Evolutionary conservation across 768 basidiomycete species (phyloP), one percentile per base, ranked within the genome.

Genomic region (Gautieria morchelliformis): DNA sequence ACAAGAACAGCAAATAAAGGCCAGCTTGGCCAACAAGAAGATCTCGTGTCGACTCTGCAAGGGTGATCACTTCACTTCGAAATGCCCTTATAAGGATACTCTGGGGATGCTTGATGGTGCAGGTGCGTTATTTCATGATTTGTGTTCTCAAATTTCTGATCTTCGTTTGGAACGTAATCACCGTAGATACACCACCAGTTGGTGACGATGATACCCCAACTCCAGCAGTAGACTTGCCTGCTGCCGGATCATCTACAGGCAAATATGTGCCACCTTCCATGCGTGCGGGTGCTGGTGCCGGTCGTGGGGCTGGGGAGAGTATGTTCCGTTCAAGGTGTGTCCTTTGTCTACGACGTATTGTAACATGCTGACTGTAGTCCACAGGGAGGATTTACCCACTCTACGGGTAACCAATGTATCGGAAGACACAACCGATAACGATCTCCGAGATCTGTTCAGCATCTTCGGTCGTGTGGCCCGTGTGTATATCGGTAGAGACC

Each of bases 31-130:
- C 15, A 82, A 82, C 55, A 81, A 84, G 1, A 93, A 93, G 67
- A 89, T 99, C 61, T 72, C 78, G 45, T 99, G 96, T 78, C 81
- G 96, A 62, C 74, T 96, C 56, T 98, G 96, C 75, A 91, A 95
- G 68, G 96, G 95, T 53, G 89, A 88, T 62, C 96, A 98, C 74
- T 98, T 94, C 72, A 99, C 96, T 14, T 89, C 93, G 61, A 93
- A 94, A 71, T 98, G 96, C 79, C 96, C 96, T 6, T 94, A 93
- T 80, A 96, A 93, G 73, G 93, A 97, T 65, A 87, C 89, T 9
- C 80, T 99, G 14, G 85, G 84, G 10, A 87, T 82, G 4, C 75
- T 93, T 49, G 89, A 79, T 32, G 76, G 75, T 12, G 72, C 74
- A 5, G 84, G 84, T 79, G 64, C 53, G 74, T 24, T 68, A 32